phyloP scores from a whole-genome alignment of 1,284 basidiomycete species.

The Rhizoctonia solani region DNA sequence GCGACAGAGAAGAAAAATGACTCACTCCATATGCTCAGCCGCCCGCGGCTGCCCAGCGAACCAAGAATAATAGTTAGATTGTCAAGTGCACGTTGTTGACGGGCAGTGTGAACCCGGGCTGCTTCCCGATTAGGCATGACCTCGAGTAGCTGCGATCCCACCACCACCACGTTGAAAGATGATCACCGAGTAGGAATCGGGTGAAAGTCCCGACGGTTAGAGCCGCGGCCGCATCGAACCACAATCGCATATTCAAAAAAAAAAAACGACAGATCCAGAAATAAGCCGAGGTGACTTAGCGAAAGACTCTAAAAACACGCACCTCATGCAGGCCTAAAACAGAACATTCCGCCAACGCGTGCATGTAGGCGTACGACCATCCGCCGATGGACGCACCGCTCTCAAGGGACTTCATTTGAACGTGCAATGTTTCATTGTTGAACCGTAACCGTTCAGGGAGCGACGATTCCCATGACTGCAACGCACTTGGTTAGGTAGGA shows the following conservation, averaged over 20 bases:
- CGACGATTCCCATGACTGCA: constrained; percentile 56
- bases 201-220: too few relatives aligned
- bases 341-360: constrained; percentile 67
- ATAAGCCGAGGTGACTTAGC: not conserved
- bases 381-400: constrained; percentile 70
- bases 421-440: constrained; percentile 63
- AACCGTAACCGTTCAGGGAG: constrained; percentile 70
- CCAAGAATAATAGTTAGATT: constrained; percentile 62
- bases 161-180: constrained; percentile 11
- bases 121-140: constrained; percentile 16
- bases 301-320: constrained; percentile 42
- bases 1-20: constrained; percentile 41
- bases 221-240: too few relatives aligned
- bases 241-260: too few relatives aligned
- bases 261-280: too few relatives aligned
- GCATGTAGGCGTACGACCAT: constrained; percentile 76
- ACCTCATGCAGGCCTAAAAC: constrained; percentile 66
- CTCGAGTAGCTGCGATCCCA: constrained; percentile 23
- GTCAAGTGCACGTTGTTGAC: constrained; percentile 51
- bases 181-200: not conserved
- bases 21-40: constrained; percentile 69
- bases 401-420: constrained; percentile 75
- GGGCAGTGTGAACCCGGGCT: constrained; percentile 22
- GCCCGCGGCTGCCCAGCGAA: constrained; percentile 64
- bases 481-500: not conserved